Evolutionary conservation across 768 basidiomycete genomes (phyloP).

Genomic region (Termitomyces eurrhizus): DNA sequence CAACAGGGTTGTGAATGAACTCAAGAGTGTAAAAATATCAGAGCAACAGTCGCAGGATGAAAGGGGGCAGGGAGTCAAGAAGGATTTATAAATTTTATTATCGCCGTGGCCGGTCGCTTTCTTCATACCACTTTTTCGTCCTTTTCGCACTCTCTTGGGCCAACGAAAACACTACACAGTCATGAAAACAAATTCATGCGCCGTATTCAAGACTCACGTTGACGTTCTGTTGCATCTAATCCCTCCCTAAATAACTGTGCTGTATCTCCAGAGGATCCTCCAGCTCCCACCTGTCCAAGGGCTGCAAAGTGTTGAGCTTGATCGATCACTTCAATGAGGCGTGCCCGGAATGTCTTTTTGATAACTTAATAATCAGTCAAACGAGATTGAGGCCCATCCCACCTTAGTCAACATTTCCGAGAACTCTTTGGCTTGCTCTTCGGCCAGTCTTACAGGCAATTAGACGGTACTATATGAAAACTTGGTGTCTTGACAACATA

Average conservation of each 20-base stretch:
- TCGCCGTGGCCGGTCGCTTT: conserved; percentile 50
- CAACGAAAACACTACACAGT: conserved; percentile 68
- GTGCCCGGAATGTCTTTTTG: conserved; percentile 67
- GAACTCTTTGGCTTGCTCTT: conserved; percentile 68
- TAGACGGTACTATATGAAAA: not conserved
- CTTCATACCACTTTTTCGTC: conserved; percentile 85
- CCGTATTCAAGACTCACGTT: conserved; percentile 54
- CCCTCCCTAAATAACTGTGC: conserved; percentile 86
- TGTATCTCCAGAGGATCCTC: conserved; percentile 47
- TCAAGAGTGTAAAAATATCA: conserved; percentile 34
- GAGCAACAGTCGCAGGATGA: conserved; percentile 12
- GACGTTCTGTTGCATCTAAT: conserved; percentile 88
- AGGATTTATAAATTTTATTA: conserved; percentile 30
- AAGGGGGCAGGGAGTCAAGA: conserved; percentile 24
- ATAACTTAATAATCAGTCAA: not conserved
- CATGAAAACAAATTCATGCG: conserved; percentile 3
- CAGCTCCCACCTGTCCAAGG: conserved; percentile 55
- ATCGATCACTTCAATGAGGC: conserved; percentile 75
- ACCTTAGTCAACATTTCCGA: conserved; percentile 70
- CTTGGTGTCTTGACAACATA: conserved; percentile 26
- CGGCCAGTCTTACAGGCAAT: conserved; percentile 57
- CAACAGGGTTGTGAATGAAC: conserved; percentile 64
- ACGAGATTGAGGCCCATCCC: conserved; percentile 9
- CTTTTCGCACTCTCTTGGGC: conserved; percentile 79
- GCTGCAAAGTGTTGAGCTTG: conserved; percentile 88